Evolutionary conservation across 352 stramenopile genomes (phyloP), one percentile per base, ranked within the genome.

Genomic region (Phytophthora lateralis): DNA sequence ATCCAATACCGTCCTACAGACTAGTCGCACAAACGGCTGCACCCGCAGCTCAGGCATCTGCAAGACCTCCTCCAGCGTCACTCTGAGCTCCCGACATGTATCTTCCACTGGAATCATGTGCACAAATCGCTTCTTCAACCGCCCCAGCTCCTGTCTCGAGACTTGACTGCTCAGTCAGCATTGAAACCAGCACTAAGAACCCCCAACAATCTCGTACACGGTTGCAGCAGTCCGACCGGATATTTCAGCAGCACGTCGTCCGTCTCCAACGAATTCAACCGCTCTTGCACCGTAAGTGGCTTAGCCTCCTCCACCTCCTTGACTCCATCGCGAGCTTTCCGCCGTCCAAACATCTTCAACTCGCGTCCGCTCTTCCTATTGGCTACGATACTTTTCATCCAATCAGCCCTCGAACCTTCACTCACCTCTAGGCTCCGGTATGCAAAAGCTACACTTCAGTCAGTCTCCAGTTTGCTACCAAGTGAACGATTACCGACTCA

Each of bases 101-200:
- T 61, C 49, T 21, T 71, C 58, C 4, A 38, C 2, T n/a, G 52
- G 57, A 6, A 80, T 47, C 38, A 81, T 9, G 7, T 58, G 60
- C 32, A 66, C 62, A 45, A 86, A 86, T 3, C 74, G 64, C 47
- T 63, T 69, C 59, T 81, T 83, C 37, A 86, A 50, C 1, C 69
- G 49, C 1, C 14, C 55, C 15, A 86, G 45, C n/a, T 82, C 76
- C 51, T 86, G 68, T 21, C 69, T 44, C 5, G 74, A 76, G 38
- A 82, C 76, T 85, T 39, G 18, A 26, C n/a, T 42, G 11, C 12
- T 1, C 27, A 10, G 10, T 50, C 29, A 63, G 11, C 11, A 53
- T 12, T 21, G 6, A 18, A 43, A 15, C 21, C 15, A 10, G 8
- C 7, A 3, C 8, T 32, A 32, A 1, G 1, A 32, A 32, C 27